A percentile compares a stretch with the other conserved stretches of the same genome.
phyloP scores from a whole-genome alignment of 108 stramenopile species.

The Aureococcus anophagefferens region DNA sequence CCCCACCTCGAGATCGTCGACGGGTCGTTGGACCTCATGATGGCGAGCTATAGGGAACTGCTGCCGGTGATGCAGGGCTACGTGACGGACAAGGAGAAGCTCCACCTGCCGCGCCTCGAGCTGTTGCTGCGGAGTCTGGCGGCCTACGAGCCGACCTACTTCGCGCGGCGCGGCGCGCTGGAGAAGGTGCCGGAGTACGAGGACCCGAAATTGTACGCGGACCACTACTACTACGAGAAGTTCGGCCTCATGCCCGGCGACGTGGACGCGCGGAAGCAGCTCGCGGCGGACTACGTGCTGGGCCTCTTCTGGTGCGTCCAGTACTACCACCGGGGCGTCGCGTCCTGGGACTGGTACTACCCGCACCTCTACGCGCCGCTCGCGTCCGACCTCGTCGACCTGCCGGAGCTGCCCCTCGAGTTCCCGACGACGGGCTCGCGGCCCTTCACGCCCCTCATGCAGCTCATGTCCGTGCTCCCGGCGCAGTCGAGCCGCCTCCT shows the following conservation, averaged over 20 bases:
- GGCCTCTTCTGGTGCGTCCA: slow-evolving; percentile 85
- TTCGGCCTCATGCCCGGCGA: slow-evolving; percentile 76
- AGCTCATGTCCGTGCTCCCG: slow-evolving; percentile 90
- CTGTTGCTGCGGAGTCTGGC: slow-evolving; percentile 78
- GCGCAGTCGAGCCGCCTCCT: slow-evolving; percentile 76
- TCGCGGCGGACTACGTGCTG: slow-evolving; percentile 75
- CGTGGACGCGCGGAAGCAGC: slow-evolving; percentile 49
- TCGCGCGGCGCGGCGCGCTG: slow-evolving; percentile 70
- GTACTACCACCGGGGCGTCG: slow-evolving; percentile 93
- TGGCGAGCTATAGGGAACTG: slow-evolving; percentile 74
- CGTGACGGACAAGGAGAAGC: slow-evolving; percentile 73
- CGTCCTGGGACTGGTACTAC: slow-evolving; percentile 93
- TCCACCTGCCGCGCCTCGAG: slow-evolving; percentile 80
- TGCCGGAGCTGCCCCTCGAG: slow-evolving; percentile 59
- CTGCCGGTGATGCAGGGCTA: slow-evolving; percentile 81
- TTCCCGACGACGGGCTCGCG: slow-evolving; percentile 55
- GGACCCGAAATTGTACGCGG: slow-evolving; percentile 61
- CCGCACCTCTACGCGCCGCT: slow-evolving; percentile 87
- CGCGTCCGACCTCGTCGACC: slow-evolving; percentile 81
- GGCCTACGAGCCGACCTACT: slow-evolving; percentile 81
- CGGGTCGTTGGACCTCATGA: slow-evolving; percentile 84
- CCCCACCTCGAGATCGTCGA: slow-evolving; percentile 89
- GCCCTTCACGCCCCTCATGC: slow-evolving; percentile 82
- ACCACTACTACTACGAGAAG: slow-evolving; percentile 86
- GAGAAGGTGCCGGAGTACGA: slow-evolving; percentile 67